Evolutionary conservation across 192 early-diverging fungal species (phyloP).

Genomic region (Coemansia sp.): DNA sequence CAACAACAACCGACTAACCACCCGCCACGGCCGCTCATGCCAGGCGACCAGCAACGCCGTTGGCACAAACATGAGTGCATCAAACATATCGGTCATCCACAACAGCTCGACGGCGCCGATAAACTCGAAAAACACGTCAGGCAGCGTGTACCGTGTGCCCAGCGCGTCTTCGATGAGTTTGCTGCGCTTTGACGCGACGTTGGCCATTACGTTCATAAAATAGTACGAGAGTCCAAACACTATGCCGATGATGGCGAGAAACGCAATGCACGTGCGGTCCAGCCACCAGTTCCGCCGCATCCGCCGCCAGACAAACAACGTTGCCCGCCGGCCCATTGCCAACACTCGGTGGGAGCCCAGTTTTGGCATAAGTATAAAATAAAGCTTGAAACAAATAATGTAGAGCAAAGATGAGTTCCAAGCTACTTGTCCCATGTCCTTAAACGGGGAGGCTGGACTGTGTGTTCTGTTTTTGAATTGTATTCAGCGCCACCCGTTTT

Average conservation of each 20-base stretch:
- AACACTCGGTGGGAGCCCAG: conserved; percentile 6
- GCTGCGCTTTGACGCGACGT: conserved; percentile 61
- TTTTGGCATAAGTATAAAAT: conserved; percentile 11
- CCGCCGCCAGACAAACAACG: conserved; percentile 22
- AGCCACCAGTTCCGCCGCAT: conserved; percentile 56
- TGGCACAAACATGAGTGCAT: conserved; percentile 57
- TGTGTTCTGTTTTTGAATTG: neutral
- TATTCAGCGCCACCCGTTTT: neutral
- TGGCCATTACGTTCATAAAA: conserved; percentile 67
- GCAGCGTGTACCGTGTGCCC: conserved; percentile 36
- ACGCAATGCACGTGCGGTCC: conserved; percentile 37
- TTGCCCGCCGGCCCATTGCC: conserved; percentile 2
- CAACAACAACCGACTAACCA: conserved; percentile 55
- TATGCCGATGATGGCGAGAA: conserved; percentile 22
- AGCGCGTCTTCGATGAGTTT: conserved; percentile 43
- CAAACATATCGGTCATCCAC: conserved; percentile 65
- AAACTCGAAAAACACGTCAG: conserved; percentile 61
- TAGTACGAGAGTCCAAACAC: conserved; percentile 54
- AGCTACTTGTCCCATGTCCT: no score
- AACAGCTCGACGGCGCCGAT: conserved; percentile 57
- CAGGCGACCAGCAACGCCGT: conserved; percentile 56
- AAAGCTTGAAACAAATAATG: neutral
- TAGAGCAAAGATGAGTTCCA: neutral
- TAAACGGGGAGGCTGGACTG: conserved; percentile 4
- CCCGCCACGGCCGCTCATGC: conserved; percentile 58